Conservation (phyloP, 164 flowering plant species). For the Berberis vulgaris region DNA sequence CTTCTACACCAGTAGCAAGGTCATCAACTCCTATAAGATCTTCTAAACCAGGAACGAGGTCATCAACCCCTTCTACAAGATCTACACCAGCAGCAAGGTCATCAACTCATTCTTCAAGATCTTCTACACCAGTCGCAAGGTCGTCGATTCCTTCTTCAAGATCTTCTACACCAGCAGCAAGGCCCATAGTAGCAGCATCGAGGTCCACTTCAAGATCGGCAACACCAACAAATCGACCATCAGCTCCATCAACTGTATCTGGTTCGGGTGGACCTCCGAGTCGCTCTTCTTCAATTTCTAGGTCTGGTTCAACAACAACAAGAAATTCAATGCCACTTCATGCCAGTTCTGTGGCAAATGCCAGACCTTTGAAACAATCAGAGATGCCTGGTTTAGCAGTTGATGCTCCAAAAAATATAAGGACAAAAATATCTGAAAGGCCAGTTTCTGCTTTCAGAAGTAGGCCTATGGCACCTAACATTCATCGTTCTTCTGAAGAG, state of each 20-base stretch:
- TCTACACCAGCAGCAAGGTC: too few species aligned
- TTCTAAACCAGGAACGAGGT: too few species aligned
- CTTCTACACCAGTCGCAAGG: constrained; percentile 75
- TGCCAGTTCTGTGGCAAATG: constrained; percentile 46
- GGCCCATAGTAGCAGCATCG: constrained; percentile 13
- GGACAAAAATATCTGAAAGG: constrained; percentile 62
- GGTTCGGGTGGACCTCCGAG: constrained; percentile 27
- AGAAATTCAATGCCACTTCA: constrained; percentile 44
- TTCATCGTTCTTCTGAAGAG: constrained; percentile 19
- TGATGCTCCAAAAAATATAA: constrained; percentile 69
- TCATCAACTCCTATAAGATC: too few species aligned
- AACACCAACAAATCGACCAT: constrained; percentile 44
- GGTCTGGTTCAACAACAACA: constrained; percentile 18
- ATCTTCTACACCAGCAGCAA: constrained; percentile 21
- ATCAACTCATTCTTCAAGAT: constrained; percentile 41
- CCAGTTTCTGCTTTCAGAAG: constrained; percentile 77
- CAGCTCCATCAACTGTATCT: constrained; percentile 33
- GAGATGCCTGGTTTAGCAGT: constrained; percentile 78
- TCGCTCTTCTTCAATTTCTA: constrained; percentile 38
- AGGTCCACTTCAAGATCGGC: constrained; percentile 34
- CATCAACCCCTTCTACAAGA: too few species aligned
- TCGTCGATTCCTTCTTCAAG: constrained; percentile 42
- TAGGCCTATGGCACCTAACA: constrained; percentile 25
- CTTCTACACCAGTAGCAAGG: too few species aligned
- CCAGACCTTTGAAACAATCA: constrained; percentile 73